Evolutionary conservation across 2,329 filamentous ascomycete genomes (phyloP), one percentile per base, ranked within the genome.

Genomic region (Fusarium sp.): DNA sequence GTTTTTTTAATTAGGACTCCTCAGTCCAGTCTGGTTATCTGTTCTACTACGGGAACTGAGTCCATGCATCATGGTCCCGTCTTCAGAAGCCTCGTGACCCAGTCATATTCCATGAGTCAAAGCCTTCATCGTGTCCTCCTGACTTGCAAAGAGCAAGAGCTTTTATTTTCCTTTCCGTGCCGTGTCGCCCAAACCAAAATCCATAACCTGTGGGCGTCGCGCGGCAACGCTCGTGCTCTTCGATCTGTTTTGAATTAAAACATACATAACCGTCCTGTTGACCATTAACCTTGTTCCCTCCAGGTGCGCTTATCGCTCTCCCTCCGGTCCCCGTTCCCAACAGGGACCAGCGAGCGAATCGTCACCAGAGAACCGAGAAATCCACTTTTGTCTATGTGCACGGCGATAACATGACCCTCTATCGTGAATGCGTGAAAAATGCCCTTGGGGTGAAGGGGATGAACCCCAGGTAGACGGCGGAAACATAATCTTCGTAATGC

Each of bases 351-450:
- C 72, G 75, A 80, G 80, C 79, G 75, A 75, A 74, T 77, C 65
- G 46, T 62, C 67, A 83, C 84, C 80, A 84, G 83, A 86, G 81
- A 86, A 85, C 84, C 82, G 86, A 88, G 85, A 86, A 87, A 87
- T 87, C 86, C 85, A 85, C 85, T 88, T 89, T 88, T 88, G 84
- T 89, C 86, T 89, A 89, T 79, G 71, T 79, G 78, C 77, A 80
- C 79, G 80, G 79, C 80, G 80, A 82, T 79, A 78, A 77, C 80
- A 82, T 79, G 80, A 82, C 79, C 79, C 77, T 81, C 79, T 82
- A 79, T 79, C 75, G 77, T 79, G 75, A 80, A 81, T 79, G 75
- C 74, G 76, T 77, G 76, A 78, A 80, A 80, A 78, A 79, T 79
- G 74, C 77, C 79, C 75, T 77, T 72, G 70, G 75, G 73, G 73